These are phyloP conservation scores for Magnaporthales sp. DNA, from an alignment of 2,329 filamentous ascomycete genomes.

Conservation along the genomic window DNA sequence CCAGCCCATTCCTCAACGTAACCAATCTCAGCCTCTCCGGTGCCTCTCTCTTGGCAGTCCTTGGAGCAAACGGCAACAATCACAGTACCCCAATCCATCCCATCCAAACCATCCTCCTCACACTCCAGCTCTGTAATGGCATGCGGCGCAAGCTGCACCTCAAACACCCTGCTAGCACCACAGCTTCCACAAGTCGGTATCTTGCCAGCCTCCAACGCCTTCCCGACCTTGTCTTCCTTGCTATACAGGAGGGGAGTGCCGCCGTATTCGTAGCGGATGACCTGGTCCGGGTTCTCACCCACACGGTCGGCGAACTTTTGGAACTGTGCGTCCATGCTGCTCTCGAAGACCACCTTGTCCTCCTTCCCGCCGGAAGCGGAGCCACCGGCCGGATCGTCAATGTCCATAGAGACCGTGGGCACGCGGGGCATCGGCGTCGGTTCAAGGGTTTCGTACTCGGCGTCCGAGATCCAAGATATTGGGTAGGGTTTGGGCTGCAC, in stretches of 20 bases:
- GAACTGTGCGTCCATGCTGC: conserved; percentile 64
- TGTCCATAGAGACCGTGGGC: conserved; percentile 38
- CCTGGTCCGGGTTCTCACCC: conserved; percentile 73
- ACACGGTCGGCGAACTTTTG: conserved; percentile 73
- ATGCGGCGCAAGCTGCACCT: conserved; percentile 86
- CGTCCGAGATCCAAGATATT: conserved; percentile 70
- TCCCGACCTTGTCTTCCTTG: conserved; percentile 65
- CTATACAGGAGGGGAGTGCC: conserved; percentile 73
- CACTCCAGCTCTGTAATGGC: conserved; percentile 83
- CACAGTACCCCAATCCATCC: conserved; percentile 98
- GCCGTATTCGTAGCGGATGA: conserved; percentile 70
- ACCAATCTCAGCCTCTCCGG: conserved; percentile 53
- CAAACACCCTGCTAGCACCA: conserved; percentile 68
- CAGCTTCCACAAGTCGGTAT: conserved; percentile 75
- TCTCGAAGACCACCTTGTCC: conserved; percentile 67
- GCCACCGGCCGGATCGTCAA: conserved; percentile 28
- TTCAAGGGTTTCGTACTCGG: conserved; percentile 78
- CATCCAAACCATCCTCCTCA: conserved; percentile 62
- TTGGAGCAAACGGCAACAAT: conserved; percentile 75
- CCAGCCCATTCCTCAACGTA: conserved; percentile 96
- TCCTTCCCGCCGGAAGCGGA: conserved; percentile 41
- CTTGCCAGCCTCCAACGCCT: conserved; percentile 40
- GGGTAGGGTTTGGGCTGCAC: conserved; percentile 63
- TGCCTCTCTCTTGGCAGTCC: conserved; percentile 61
- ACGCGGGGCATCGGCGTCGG: conserved; percentile 40